Percentiles rank a stretch among this genome's conserved stretches.
Evolutionary conservation across 106 monocot species (phyloP).

Genomic region (Apostasia ramifera): DNA sequence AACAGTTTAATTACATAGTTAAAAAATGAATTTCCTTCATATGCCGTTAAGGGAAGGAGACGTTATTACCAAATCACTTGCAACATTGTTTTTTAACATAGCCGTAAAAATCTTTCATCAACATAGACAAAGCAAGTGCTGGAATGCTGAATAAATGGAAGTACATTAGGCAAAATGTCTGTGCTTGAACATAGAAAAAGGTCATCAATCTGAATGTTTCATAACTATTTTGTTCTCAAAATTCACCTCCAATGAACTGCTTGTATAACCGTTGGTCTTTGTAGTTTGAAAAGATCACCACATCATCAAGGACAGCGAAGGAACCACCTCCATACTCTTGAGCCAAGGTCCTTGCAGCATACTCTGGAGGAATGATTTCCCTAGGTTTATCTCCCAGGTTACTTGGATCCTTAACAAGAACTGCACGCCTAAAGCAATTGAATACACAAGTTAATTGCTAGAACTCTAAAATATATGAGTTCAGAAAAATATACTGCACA

Average conservation of each 20-base stretch:
- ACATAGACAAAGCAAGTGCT: too few relatives aligned
- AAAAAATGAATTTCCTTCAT: too few relatives aligned
- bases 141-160: neutral
- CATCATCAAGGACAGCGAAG: slow-evolving; percentile 49
- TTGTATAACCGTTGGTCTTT: slow-evolving; percentile 85
- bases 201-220: neutral
- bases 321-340: slow-evolving; percentile 95
- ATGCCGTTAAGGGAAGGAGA: too few relatives aligned
- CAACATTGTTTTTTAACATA: too few relatives aligned
- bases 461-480: neutral
- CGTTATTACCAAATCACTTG: too few relatives aligned
- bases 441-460: neutral
- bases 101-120: too few relatives aligned
- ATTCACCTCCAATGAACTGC: slow-evolving; percentile 56
- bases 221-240: neutral
- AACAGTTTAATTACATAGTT: too few relatives aligned
- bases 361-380: slow-evolving; percentile 60
- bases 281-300: slow-evolving; percentile 82
- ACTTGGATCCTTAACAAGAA: slow-evolving; percentile 67
- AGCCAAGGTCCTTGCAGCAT: slow-evolving; percentile 69
- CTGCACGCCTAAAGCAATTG: slow-evolving; percentile 58
- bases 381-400: slow-evolving; percentile 36
- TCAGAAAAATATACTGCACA: neutral
- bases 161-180: neutral
- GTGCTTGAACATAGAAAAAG: neutral